Base-by-base conservation (phyloP, 495 filamentous ascomycete genomes). In the Aspergillus indologenus region DNA sequence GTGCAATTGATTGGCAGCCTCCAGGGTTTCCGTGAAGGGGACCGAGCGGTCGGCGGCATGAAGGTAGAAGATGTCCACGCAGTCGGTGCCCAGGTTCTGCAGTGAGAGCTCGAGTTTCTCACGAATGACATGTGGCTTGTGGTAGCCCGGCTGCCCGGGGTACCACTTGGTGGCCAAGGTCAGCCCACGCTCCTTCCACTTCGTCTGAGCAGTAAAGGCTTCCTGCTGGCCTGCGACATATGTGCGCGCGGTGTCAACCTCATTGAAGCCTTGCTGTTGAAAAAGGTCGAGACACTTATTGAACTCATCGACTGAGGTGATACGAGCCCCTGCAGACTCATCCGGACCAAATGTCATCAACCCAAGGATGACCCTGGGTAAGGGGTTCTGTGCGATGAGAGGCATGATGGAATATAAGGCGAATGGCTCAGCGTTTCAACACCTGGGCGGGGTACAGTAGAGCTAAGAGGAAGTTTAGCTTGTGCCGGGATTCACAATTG, bases 121-220 rank as follows among this genome's bases (percentile, higher is more conserved):
- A 19, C 79, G 77, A 12, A 96, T 68, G 54, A 79, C 76, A 11
- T 83, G 80, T 3, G 82, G 76, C 57, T 83, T 81, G 68, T 95
- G 88, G 0, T 59, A 71, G 6, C 87, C 85, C 0, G 81, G 71
- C 4, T 73, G 49, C 9, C 54, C 54, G 0, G 92, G 92, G 61
- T 93, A 94, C 58, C 75, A 74, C 72, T 98, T 98, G 8, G 93
- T 96, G 12, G 93, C 93, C 23, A 96, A 65, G 3, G 84, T 90
- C 60, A 98, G 72, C 0, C 92, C 91, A 45, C 88, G 82, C 47
- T 92, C 85, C 67, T 90, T 87, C 90, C 90, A 97, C 14, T 81
- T 77, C 0, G 89, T 87, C 58, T 88, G 79, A 17, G 81, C 76
- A 0, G 90, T 95, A 66, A 88, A 96, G 15, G 84, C 86, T 71